phyloP scores from a whole-genome alignment of 1,284 basidiomycete species.

The Sphaerobolus stellatus region DNA sequence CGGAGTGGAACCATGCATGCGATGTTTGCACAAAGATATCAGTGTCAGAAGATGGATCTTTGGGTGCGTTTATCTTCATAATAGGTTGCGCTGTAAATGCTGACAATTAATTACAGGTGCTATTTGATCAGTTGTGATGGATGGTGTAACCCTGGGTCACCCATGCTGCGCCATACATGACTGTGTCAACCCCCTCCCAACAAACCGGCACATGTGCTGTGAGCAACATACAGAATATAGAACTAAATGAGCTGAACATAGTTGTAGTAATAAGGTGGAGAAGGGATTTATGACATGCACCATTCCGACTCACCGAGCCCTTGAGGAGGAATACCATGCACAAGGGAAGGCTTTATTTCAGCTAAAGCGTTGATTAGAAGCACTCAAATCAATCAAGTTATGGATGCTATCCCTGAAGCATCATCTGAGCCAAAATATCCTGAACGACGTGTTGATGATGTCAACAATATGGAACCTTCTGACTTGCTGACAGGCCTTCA shows the following conservation, averaged over 20 bases:
- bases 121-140: constrained; percentile 27
- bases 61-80: neutral
- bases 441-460: constrained; percentile 3
- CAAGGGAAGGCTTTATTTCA: constrained; percentile 16
- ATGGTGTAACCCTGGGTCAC: constrained; percentile 33
- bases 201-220: constrained; percentile 22
- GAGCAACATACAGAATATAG: constrained; percentile 11
- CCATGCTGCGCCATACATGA: constrained; percentile 30
- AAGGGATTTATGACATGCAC: constrained; percentile 20
- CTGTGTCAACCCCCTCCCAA: constrained; percentile 19
- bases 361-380: constrained; percentile 14
- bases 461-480: constrained; percentile 2
- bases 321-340: constrained; percentile 8
- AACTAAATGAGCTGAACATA: constrained; percentile 16
- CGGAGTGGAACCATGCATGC: constrained; percentile 25
- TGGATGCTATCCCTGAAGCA: neutral
- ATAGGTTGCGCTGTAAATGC: too few relatives aligned
- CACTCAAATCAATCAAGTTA: neutral
- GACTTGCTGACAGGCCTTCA: constrained; percentile 1
- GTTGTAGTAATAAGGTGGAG: constrained; percentile 13
- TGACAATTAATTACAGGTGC: too few relatives aligned
- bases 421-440: neutral
- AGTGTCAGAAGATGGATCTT: neutral
- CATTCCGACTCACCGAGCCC: constrained; percentile 16
- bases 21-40: constrained; percentile 20